Evolutionary conservation across 1,284 basidiomycete genomes (phyloP), one percentile per base, ranked within the genome.

Genomic region (Ganoderma sp.): DNA sequence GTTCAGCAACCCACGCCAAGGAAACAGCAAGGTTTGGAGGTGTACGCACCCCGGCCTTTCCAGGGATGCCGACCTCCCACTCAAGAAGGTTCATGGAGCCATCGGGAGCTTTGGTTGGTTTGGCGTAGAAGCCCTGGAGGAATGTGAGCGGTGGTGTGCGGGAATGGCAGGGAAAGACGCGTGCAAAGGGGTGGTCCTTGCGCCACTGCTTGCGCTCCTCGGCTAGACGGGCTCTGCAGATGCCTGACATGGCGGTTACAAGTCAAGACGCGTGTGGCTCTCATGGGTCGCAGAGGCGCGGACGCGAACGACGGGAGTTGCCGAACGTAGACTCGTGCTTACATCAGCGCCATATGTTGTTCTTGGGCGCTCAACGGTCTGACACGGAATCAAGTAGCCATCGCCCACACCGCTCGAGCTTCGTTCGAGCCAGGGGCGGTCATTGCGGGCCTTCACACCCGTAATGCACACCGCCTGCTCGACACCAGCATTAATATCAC

Each of bases 181-280:
- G 81, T 81, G 99, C 97, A 77, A 98, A 99, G 61, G 98, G 98
- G 81, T 99, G 98, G 76, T 99, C 98, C 80, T 97, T 99, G 72
- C 98, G 84, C 98, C 98, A 99, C 77, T 98, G 95, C 83, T 99
- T 99, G 76, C 98, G 90, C 82, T 99, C 98, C 81, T 99, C 98
- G 43, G 96, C 89, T 22, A 98, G 86, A 75, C 96, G 89, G 50
- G 91, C 89, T 78, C 94, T 87, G 79, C 95, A 92, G 75, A 96
- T 91, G 71, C 93, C 88, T 72, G 94, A 88, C 94, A 95, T 89
- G 61, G 62, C 59, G 67, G 71, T 59, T 54, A 45, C n/a, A 67
- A 58, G 50, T 67, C 39, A 67, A 69, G 66, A 67, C 67, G 64
- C 64, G 67, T 66, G 61, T 25, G 43, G 28, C 45, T 64, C 57